These are phyloP conservation scores for Narthecium ossifragum DNA, from an alignment of 106 monocot genomes.

Conservation along the genomic window DNA sequence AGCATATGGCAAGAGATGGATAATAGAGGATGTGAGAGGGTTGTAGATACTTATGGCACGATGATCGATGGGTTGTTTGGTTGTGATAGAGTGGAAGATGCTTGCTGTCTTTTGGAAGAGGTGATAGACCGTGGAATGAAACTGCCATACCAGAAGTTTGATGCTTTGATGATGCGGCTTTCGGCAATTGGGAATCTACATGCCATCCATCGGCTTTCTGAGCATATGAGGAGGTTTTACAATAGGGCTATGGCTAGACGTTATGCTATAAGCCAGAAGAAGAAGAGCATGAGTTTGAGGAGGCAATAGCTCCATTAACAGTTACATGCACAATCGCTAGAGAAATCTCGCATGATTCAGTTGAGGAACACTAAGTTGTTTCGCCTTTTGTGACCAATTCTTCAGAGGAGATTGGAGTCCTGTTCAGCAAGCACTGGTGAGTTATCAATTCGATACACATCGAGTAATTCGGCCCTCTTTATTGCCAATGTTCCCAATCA, in stretches of 20 bases:
- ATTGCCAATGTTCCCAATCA: too few relatives aligned
- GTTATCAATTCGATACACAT: too few relatives aligned
- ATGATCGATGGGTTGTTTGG: slow-evolving; percentile 83
- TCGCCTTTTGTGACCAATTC: too few relatives aligned
- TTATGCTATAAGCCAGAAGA: slow-evolving; percentile 50
- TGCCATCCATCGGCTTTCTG: slow-evolving; percentile 78
- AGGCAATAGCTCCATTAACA: too few relatives aligned
- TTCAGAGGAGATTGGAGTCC: too few relatives aligned
- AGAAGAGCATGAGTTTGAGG: slow-evolving; percentile 77
- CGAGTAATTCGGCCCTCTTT: too few relatives aligned
- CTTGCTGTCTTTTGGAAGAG: slow-evolving; percentile 69
- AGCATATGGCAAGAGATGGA: slow-evolving; percentile 86
- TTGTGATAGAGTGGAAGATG: slow-evolving; percentile 57
- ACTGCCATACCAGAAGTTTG: slow-evolving; percentile 71
- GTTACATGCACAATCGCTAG: too few relatives aligned
- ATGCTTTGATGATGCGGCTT: slow-evolving; percentile 50
- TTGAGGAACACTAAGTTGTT: too few relatives aligned
- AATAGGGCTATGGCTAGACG: slow-evolving; percentile 92
- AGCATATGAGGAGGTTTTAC: slow-evolving; percentile 93
- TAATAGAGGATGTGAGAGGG: slow-evolving; percentile 35
- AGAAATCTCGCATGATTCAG: too few relatives aligned
- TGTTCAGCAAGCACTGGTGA: too few relatives aligned
- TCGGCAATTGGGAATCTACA: slow-evolving; percentile 74
- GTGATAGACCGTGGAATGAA: slow-evolving; percentile 64
- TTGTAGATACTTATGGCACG: slow-evolving; percentile 59